Conservation (phyloP, 1,284 basidiomycete species). For the Ganoderma sinense region DNA sequence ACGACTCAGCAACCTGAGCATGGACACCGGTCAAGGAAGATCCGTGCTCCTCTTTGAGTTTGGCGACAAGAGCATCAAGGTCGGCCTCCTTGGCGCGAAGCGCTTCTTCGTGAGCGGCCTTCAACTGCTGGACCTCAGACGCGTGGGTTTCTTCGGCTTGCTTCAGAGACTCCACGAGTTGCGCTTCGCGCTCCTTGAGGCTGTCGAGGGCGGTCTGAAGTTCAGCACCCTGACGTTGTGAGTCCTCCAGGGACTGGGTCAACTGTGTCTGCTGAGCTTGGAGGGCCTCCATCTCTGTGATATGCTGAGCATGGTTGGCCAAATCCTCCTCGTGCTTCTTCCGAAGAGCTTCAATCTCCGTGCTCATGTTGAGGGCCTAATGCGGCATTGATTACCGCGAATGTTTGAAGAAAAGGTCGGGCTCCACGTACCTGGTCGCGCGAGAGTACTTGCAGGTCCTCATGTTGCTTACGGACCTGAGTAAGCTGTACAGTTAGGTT, state of each 20-base stretch:
- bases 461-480: slow-evolving; percentile 79
- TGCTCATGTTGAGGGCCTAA: slow-evolving; percentile 86
- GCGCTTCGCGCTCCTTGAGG: slow-evolving; percentile 62
- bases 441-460: slow-evolving; percentile 80
- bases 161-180: slow-evolving; percentile 58
- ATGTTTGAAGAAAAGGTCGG: background rate
- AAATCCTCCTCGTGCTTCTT: slow-evolving; percentile 64
- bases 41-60: slow-evolving; percentile 53
- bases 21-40: slow-evolving; percentile 37
- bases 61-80: slow-evolving; percentile 53
- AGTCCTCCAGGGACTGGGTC: slow-evolving; percentile 54
- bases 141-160: slow-evolving; percentile 57
- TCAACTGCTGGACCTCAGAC: slow-evolving; percentile 52
- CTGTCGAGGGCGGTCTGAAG: slow-evolving; percentile 52
- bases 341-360: slow-evolving; percentile 79
- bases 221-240: slow-evolving; percentile 42
- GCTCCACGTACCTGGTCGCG: slow-evolving; percentile 71
- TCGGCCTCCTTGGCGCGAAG: slow-evolving; percentile 60
- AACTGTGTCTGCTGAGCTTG: slow-evolving; percentile 65
- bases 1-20: slow-evolving; percentile 41
- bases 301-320: slow-evolving; percentile 38
- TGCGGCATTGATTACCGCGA: background rate
- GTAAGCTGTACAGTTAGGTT: slow-evolving; percentile 71
- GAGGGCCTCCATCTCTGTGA: slow-evolving; percentile 54
- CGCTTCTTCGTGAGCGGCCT: slow-evolving; percentile 60